Percentiles rank a stretch among this genome's conserved stretches.
Evolutionary conservation across 345 rosid genomes (phyloP).

Genomic region (Atalantia buxifolia): DNA sequence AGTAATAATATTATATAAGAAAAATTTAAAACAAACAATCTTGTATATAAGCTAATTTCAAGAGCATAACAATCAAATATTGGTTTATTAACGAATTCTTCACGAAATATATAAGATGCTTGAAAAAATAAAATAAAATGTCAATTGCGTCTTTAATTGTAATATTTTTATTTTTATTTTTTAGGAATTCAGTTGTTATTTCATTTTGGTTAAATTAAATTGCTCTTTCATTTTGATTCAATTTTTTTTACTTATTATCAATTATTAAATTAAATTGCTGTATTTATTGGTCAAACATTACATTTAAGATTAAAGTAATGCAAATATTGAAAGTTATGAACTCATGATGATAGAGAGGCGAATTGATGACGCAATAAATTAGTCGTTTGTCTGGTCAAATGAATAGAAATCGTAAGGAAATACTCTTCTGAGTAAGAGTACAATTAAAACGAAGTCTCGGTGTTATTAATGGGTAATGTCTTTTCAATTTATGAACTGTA

Average conservation of each 20-base stretch:
- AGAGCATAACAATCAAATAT: background rate
- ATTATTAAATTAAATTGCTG: background rate
- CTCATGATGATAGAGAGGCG: background rate
- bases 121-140: too few relatives aligned
- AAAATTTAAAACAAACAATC: too few relatives aligned
- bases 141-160: background rate
- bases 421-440: too few relatives aligned
- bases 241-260: background rate
- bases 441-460: too few relatives aligned
- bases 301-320: background rate
- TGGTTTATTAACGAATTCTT: background rate
- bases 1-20: too few relatives aligned
- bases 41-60: too few relatives aligned
- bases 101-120: background rate
- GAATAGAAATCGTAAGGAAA: background rate
- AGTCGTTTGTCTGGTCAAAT: background rate
- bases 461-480: too few relatives aligned
- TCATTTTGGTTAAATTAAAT: too few relatives aligned
- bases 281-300: slow-evolving; percentile 21
- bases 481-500: too few relatives aligned
- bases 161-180: too few relatives aligned
- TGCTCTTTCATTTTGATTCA: too few relatives aligned
- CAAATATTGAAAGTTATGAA: background rate
- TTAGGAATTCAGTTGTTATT: background rate
- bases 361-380: background rate